These are phyloP conservation scores for Coprinopsis cinerea DNA, from an alignment of 768 basidiomycete species.

Conservation along the genomic window DNA sequence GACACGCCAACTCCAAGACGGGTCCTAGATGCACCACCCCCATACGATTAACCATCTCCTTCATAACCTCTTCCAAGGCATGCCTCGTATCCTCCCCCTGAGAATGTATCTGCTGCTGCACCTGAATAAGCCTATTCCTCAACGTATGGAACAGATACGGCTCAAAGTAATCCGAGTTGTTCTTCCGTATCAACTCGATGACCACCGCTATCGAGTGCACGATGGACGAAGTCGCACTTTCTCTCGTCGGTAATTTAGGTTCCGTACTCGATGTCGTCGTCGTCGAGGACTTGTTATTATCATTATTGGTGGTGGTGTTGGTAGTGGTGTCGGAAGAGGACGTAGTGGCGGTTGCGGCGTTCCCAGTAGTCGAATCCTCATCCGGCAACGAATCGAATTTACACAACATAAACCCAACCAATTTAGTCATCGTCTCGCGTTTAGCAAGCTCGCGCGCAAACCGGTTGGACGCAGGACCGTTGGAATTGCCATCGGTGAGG, in stretches of 20 bases:
- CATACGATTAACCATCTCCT: conserved; percentile 78
- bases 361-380: no score
- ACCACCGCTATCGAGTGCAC: conserved; percentile 83
- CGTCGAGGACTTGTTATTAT: no score
- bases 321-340: no score
- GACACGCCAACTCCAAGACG: conserved; percentile 68
- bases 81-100: conserved; percentile 55
- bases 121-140: conserved; percentile 81
- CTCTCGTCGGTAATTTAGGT: conserved; percentile 31
- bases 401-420: conserved; percentile 72
- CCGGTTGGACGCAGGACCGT: conserved; percentile 72
- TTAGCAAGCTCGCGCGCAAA: conserved; percentile 87
- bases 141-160: conserved; percentile 94
- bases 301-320: no score
- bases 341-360: no score
- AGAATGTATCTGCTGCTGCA: conserved; percentile 65
- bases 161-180: conserved; percentile 98
- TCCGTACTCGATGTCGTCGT: no score
- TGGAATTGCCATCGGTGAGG: conserved; percentile 63
- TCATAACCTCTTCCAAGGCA: conserved; percentile 64
- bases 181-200: conserved; percentile 92
- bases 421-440: conserved; percentile 58
- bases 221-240: conserved; percentile 71
- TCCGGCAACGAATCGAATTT: conserved; percentile 39
- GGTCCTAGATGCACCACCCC: conserved; percentile 88